A percentile compares a stretch with the other conserved stretches of the same genome.
Conservation (phyloP, 2,329 filamentous ascomycete species). For the Colletotrichum gigasporum region DNA sequence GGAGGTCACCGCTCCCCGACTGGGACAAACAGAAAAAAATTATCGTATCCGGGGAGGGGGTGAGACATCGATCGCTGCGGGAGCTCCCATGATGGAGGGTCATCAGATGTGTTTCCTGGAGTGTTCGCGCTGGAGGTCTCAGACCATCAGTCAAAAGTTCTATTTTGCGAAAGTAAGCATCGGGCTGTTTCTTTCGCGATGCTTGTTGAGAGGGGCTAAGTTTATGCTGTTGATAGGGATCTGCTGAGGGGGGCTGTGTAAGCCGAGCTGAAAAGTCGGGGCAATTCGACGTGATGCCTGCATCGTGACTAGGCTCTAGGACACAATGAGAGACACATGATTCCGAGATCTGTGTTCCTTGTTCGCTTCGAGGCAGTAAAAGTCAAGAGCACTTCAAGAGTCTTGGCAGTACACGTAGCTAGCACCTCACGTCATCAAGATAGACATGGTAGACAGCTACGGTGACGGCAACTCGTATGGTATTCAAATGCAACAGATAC, state of each 20-base stretch:
- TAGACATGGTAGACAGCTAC: too few relatives aligned
- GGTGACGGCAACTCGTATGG: too few relatives aligned
- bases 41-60: not conserved
- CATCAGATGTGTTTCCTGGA: not conserved
- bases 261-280: not conserved
- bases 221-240: not conserved
- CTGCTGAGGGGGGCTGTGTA: not conserved
- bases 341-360: not conserved
- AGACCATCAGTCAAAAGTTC: too few relatives aligned
- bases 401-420: too few relatives aligned
- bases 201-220: not conserved
- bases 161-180: slow-evolving; percentile 6
- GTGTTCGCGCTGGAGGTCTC: not conserved
- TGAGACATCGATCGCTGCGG: not conserved
- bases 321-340: not conserved
- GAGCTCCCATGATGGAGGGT: not conserved
- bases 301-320: not conserved
- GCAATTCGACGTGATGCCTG: not conserved
- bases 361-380: too few relatives aligned
- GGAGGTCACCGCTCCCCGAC: too few relatives aligned
- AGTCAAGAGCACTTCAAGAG: too few relatives aligned
- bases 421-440: too few relatives aligned
- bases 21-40: too few relatives aligned
- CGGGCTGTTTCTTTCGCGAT: not conserved
- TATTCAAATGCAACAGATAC: too few relatives aligned